Evolutionary conservation across 2,329 filamentous ascomycete species (phyloP), one percentile per base, ranked within the genome.

Genomic region (Cladophialophora psammophila): DNA sequence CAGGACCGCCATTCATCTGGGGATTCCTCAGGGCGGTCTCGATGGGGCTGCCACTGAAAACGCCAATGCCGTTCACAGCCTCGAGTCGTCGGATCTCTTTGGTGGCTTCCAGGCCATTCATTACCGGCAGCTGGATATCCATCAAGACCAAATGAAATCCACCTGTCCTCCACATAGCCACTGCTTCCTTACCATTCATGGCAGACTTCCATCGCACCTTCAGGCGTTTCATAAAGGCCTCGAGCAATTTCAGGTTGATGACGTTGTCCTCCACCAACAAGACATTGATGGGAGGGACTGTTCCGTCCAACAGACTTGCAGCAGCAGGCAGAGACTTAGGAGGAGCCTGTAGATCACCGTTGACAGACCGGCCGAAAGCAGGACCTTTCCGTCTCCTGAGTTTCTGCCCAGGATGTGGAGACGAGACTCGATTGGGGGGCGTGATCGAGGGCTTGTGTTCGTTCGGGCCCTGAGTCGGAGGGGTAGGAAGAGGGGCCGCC

Each of bases 201-300:
- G 95, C 95, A n/a, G 93, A 96, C 79, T 95, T 91, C 93, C 94
- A 98, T 38, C 95, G 88, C 6, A 99, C 95, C 76, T 97, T 97
- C 58, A 99, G 85, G 57, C 93, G 86, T 81, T 97, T 97, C 84
- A 98, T 94, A 75, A 99, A 96, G 0, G 94, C 93, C 76, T 97
- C 94, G 40, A 99, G 83, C 9, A 99, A 88, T 75, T 93, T 92
- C 72, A 98, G 83, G 76, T 98, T 99, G 85, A 99, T 98, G 70
- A 95, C 93, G 78, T 99, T 99, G 81, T 99, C 95, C 81, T 99
- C 95, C 13, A 99, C 95, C 68, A 99, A 97, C 52, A 99, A 84
- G 7, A 98, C 94, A 73, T 96, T 98, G 81, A 99, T 98, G 1
- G 95, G 94, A 7, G 95, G 95, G 0, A 98, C 93, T 1, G 89